Conservation (phyloP, 1,139 yeast species). For the Yamadazyma jaroonii region DNA sequence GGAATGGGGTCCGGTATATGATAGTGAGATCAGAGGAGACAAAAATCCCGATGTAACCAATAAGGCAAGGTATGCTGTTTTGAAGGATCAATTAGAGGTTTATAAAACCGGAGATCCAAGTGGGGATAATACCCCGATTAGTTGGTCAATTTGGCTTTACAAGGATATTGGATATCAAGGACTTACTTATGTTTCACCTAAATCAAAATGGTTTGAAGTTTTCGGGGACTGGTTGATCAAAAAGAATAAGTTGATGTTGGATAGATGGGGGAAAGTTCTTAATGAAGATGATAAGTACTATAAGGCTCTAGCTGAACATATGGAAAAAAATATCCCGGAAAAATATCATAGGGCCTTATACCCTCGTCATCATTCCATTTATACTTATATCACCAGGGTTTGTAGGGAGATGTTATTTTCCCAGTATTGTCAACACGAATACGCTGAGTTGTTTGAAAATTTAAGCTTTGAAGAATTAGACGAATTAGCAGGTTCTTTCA, state of each 20-base stretch:
- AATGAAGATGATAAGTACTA: conserved; percentile 24
- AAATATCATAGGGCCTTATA: conserved; percentile 28
- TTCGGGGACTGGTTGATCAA: conserved; percentile 37
- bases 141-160: conserved; percentile 50
- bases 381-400: conserved; percentile 32
- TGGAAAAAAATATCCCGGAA: conserved; percentile 33
- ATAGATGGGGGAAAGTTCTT: conserved; percentile 47
- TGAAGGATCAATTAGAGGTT: conserved; percentile 40
- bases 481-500: conserved; percentile 46
- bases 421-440: conserved; percentile 39
- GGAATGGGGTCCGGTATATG: conserved; percentile 50
- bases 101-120: conserved; percentile 43
- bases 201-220: conserved; percentile 37
- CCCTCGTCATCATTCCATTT: conserved; percentile 34
- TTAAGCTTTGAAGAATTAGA: conserved; percentile 41
- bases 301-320: conserved; percentile 28
- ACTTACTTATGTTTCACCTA: conserved; percentile 39
- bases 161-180: conserved; percentile 51
- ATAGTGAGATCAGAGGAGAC: conserved; percentile 39
- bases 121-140: conserved; percentile 40
- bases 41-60: conserved; percentile 31
- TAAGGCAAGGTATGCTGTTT: conserved; percentile 34
- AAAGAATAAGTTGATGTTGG: conserved; percentile 42
- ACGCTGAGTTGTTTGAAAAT: conserved; percentile 37
- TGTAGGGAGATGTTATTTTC: conserved; percentile 38